These are phyloP conservation scores for Hapsidospora chrysogenum DNA, from an alignment of 495 filamentous ascomycete species.

Conservation along the genomic window DNA sequence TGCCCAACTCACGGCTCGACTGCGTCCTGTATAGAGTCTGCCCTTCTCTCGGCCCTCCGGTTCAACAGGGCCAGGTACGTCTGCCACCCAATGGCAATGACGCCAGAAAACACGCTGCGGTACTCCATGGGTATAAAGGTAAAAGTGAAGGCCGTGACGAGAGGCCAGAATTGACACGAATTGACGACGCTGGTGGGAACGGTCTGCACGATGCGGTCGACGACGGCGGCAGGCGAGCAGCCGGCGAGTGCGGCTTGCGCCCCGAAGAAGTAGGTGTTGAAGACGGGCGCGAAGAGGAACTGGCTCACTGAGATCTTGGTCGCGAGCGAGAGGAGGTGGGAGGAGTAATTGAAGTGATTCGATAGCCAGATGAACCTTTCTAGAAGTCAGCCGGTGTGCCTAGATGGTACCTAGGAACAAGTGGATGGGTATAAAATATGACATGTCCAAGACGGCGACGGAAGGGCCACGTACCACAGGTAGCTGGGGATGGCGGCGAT, in stretches of 20 bases:
- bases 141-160: slow-evolving; percentile 76
- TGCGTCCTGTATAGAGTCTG: too few relatives aligned
- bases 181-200: slow-evolving; percentile 64
- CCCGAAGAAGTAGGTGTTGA: slow-evolving; percentile 87
- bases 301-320: slow-evolving; percentile 76
- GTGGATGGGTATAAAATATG: too few relatives aligned
- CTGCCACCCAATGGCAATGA: slow-evolving; percentile 79
- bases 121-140: slow-evolving; percentile 66
- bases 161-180: slow-evolving; percentile 78
- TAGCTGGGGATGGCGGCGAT: slow-evolving; percentile 61
- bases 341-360: slow-evolving; percentile 63
- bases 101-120: slow-evolving; percentile 59
- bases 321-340: slow-evolving; percentile 47
- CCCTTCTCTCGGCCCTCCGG: slow-evolving; percentile 40
- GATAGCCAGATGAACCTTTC: slow-evolving; percentile 71
- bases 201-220: slow-evolving; percentile 54
- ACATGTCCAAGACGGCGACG: background rate
- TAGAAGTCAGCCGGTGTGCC: too few relatives aligned
- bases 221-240: slow-evolving; percentile 41
- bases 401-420: too few relatives aligned
- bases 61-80: slow-evolving; percentile 78
- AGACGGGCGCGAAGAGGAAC: slow-evolving; percentile 63
- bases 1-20: too few relatives aligned
- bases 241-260: slow-evolving; percentile 51
- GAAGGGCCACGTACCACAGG: slow-evolving; percentile 41